Conservation (phyloP, 2,329 filamentous ascomycete genomes). For the Whalleya microplaca region DNA sequence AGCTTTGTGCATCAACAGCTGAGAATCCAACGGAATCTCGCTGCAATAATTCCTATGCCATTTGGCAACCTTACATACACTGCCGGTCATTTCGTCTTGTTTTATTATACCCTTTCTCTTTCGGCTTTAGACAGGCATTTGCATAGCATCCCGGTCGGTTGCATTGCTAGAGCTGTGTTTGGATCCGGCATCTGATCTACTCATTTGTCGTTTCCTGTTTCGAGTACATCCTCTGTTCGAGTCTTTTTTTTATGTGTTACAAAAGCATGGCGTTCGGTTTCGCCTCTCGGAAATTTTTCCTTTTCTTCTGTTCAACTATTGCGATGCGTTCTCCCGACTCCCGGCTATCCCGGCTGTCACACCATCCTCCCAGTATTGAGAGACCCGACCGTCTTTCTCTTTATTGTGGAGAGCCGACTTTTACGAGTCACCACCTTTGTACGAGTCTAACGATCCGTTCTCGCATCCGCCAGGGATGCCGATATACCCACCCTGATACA, state of each 20-base stretch:
- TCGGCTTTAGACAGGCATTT: slow-evolving; percentile 38
- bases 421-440: slow-evolving; percentile 15
- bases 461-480: slow-evolving; percentile 17
- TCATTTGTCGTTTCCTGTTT: slow-evolving; percentile 24
- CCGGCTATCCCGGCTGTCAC: slow-evolving; percentile 4
- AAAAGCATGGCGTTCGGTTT: slow-evolving; percentile 33
- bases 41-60: not conserved
- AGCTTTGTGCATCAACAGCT: not conserved
- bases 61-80: slow-evolving; percentile 3
- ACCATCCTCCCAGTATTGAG: slow-evolving; percentile 2
- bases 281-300: slow-evolving; percentile 14
- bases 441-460: slow-evolving; percentile 23
- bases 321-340: slow-evolving; percentile 7
- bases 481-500: slow-evolving; percentile 23
- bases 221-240: not conserved
- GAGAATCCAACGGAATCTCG: not conserved
- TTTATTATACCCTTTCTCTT: slow-evolving; percentile 34
- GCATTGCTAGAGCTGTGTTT: slow-evolving; percentile 35
- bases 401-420: slow-evolving; percentile 2
- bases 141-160: slow-evolving; percentile 36
- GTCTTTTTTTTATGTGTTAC: slow-evolving; percentile 22
- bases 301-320: slow-evolving; percentile 11
- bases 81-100: slow-evolving; percentile 11
- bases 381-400: slow-evolving; percentile 18
- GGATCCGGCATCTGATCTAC: slow-evolving; percentile 37